Percentiles rank a stretch among this genome's conserved stretches.
These are phyloP conservation scores for Apiospora malaysiana DNA, from an alignment of 2,329 filamentous ascomycete genomes.

Conservation along the genomic window DNA sequence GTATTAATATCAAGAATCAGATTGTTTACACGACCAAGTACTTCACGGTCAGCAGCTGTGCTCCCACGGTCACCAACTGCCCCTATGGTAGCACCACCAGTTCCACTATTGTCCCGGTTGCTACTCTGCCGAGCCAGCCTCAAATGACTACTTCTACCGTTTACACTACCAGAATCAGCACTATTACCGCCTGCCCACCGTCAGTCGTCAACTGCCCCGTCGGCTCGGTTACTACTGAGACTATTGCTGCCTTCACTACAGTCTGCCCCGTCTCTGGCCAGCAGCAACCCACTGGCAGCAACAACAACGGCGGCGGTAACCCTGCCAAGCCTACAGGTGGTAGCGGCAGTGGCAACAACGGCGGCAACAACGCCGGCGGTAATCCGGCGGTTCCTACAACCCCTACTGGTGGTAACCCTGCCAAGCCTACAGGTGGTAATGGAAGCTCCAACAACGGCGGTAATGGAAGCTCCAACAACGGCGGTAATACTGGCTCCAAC, in stretches of 20 bases:
- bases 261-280: slow-evolving; percentile 49
- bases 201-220: slow-evolving; percentile 46
- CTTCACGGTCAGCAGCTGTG: slow-evolving; percentile 42
- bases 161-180: slow-evolving; percentile 42
- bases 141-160: slow-evolving; percentile 33
- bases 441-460: background rate
- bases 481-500: slow-evolving; percentile 47
- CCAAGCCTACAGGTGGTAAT: background rate
- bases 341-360: slow-evolving; percentile 8
- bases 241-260: slow-evolving; percentile 51
- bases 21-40: slow-evolving; percentile 42
- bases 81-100: slow-evolving; percentile 37
- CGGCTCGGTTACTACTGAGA: slow-evolving; percentile 49
- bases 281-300: slow-evolving; percentile 34
- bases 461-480: too few relatives aligned
- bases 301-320: slow-evolving; percentile 31
- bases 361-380: background rate
- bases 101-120: background rate
- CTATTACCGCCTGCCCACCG: slow-evolving; percentile 40
- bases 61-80: slow-evolving; percentile 44
- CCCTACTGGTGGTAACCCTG: background rate
- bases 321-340: slow-evolving; percentile 21
- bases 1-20: too few relatives aligned
- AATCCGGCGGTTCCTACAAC: background rate
- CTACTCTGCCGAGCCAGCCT: slow-evolving; percentile 35